Percentiles rank a stretch among this genome's conserved stretches.
Evolutionary conservation across 2,329 filamentous ascomycete genomes (phyloP).

Genomic region (Colletotrichum tanaceti): DNA sequence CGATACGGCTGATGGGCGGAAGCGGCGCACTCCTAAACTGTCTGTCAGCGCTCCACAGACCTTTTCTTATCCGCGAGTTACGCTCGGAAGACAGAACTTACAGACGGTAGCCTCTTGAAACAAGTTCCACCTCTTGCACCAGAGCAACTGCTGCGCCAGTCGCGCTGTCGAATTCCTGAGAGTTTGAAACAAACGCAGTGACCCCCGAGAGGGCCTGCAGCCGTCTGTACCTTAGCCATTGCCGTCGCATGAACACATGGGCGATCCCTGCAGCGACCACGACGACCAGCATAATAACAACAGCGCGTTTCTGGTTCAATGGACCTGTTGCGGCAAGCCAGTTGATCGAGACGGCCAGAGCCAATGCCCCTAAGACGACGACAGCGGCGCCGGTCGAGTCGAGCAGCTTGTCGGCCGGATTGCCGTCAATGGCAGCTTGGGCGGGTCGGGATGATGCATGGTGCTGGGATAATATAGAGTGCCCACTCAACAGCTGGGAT

Average conservation of each 20-base stretch:
- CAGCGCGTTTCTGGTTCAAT: constrained; percentile 67
- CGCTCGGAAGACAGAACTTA: constrained; percentile 55
- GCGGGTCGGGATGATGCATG: constrained; percentile 42
- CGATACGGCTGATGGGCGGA: constrained; percentile 91
- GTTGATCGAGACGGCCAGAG: constrained; percentile 77
- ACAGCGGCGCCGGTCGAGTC: constrained; percentile 60
- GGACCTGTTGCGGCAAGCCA: constrained; percentile 71
- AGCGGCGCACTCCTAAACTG: constrained; percentile 80
- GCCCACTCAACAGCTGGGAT: constrained; percentile 85
- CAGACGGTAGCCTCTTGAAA: constrained; percentile 90
- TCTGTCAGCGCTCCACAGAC: constrained; percentile 31
- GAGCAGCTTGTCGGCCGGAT: constrained; percentile 49
- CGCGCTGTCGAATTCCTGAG: constrained; percentile 84
- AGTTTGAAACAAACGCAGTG: constrained; percentile 75
- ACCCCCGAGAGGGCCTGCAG: constrained; percentile 79
- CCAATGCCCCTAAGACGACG: constrained; percentile 72
- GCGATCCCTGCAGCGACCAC: constrained; percentile 69
- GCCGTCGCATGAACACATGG: constrained; percentile 79
- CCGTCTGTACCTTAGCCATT: constrained; percentile 83
- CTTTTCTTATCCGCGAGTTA: not conserved
- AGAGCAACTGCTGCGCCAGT: constrained; percentile 81
- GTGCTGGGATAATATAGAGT: constrained; percentile 64
- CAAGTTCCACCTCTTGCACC: constrained; percentile 94
- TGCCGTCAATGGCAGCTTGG: constrained; percentile 42
- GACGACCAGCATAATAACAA: constrained; percentile 58